Conservation (phyloP, 257 asterid genomes). For the Leonotis leonurus region DNA sequence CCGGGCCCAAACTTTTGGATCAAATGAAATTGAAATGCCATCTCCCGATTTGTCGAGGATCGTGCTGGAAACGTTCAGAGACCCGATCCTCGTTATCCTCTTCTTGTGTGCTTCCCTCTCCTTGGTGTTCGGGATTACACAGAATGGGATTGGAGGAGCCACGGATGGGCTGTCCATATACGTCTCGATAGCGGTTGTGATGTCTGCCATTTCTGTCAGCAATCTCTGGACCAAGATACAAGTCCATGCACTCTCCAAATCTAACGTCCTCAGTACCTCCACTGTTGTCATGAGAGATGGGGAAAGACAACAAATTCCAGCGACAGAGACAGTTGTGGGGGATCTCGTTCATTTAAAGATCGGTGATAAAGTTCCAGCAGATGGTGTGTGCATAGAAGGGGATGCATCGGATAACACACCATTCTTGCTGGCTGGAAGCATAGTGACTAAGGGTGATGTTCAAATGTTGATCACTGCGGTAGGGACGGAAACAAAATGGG, state of each 20-base stretch:
- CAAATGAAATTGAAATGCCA: neutral
- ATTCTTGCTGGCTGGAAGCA: slow-evolving; percentile 1
- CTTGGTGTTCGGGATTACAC: neutral
- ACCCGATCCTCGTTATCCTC: neutral
- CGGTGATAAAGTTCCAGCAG: slow-evolving; percentile 15
- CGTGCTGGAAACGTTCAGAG: neutral
- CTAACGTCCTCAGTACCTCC: neutral
- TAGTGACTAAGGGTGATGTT: neutral
- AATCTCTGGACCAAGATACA: slow-evolving; percentile 2
- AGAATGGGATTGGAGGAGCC: neutral
- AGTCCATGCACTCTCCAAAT: neutral
- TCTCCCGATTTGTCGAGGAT: neutral
- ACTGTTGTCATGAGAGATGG: neutral
- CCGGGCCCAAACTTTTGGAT: neutral
- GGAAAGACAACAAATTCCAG: neutral
- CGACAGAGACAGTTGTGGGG: neutral
- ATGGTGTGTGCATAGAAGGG: neutral
- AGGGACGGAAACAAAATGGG: slow-evolving; percentile 4
- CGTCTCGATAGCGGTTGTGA: neutral
- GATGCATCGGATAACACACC: too few species aligned
- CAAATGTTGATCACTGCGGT: slow-evolving; percentile 11
- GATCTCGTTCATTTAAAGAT: neutral
- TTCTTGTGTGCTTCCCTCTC: slow-evolving; percentile 3
- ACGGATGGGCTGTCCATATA: neutral
- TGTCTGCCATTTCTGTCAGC: neutral